These are phyloP conservation scores for Amoebophrya sp. DNA, from an alignment of 169 alveolate species.

Conservation along the genomic window DNA sequence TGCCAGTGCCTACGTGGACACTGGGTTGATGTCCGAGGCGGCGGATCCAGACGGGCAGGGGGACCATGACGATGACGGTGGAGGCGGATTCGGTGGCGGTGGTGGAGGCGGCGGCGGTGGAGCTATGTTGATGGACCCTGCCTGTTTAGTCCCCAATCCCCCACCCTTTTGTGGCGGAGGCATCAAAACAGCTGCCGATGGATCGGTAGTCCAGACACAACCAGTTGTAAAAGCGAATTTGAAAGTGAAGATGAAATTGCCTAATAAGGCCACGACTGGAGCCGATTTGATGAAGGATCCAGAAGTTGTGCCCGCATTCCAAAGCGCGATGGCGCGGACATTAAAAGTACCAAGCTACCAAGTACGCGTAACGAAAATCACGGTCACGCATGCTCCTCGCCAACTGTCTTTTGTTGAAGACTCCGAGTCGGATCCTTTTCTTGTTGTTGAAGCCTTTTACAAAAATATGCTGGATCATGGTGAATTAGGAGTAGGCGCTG, in stretches of 20 bases:
- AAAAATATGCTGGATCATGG: no score
- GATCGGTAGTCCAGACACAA: neutral
- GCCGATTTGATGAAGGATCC: neutral
- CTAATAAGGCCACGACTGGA: neutral
- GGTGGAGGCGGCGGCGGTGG: no score
- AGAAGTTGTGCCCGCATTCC: neutral
- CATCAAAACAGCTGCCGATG: neutral
- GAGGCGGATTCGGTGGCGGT: no score
- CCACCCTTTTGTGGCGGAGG: slow-evolving; percentile 8
- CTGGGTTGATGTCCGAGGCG: neutral
- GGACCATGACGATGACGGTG: neutral
- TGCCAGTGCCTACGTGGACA: neutral
- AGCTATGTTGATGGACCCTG: neutral
- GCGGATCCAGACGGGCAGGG: neutral
- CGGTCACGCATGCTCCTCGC: neutral
- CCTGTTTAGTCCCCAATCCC: neutral
- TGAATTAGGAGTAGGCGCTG: no score
- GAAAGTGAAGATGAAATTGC: neutral
- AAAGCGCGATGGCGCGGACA: neutral
- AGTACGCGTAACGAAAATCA: neutral
- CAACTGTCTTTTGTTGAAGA: neutral
- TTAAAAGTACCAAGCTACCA: neutral
- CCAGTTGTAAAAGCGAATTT: neutral
- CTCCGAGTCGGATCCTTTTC: no score
- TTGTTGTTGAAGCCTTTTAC: no score